A percentile compares a stretch with the other conserved stretches of the same genome.
phyloP scores from a whole-genome alignment of 2,329 filamentous ascomycete species.

The Fusarium circinatum region DNA sequence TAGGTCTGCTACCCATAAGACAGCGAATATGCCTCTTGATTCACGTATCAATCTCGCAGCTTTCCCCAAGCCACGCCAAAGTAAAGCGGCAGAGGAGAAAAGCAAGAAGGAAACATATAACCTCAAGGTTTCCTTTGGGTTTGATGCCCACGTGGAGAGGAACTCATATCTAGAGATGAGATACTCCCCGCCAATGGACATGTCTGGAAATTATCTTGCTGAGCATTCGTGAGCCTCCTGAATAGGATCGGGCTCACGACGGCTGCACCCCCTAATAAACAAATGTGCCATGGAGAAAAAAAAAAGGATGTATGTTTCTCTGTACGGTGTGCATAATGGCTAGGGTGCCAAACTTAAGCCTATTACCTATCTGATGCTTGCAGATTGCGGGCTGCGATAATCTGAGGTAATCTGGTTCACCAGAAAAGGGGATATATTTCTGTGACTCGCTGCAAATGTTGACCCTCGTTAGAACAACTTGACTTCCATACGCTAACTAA shows the following conservation, averaged over 20 bases:
- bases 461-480: not conserved
- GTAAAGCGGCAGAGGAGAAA: not conserved
- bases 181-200: constrained; percentile 27
- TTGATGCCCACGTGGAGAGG: constrained; percentile 4
- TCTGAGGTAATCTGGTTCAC: not conserved
- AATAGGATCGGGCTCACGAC: constrained; percentile 24
- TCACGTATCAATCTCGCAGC: not conserved
- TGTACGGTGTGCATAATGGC: too few species aligned
- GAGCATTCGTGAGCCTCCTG: constrained; percentile 17
- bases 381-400: not conserved
- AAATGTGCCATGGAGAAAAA: not conserved
- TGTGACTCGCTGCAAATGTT: not conserved
- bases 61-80: not conserved
- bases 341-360: not conserved
- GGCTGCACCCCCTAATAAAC: not conserved
- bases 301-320: not conserved
- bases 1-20: not conserved
- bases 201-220: constrained; percentile 19
- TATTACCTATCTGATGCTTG: not conserved
- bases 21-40: not conserved
- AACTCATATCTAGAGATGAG: not conserved
- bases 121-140: not conserved
- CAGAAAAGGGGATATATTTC: not conserved
- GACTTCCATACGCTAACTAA: not conserved
- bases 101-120: not conserved